phyloP scores from a whole-genome alignment of 176 grass and related monocot species.

The Carex kokanica region DNA sequence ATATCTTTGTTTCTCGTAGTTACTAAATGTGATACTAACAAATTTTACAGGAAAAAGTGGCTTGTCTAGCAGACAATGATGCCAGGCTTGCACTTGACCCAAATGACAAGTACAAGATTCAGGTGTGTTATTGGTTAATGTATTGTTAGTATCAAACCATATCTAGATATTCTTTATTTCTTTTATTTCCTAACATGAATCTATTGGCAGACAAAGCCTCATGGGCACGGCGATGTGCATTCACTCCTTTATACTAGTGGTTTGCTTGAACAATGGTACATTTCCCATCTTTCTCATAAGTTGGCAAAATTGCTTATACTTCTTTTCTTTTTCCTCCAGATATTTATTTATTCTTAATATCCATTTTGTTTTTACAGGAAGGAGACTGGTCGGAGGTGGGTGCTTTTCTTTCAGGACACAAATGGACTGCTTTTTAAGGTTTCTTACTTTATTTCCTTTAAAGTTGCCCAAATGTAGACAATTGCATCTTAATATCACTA shows the following conservation, averaged over 20 bases:
- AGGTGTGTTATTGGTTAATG: constrained; percentile 42
- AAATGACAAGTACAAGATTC: constrained; percentile 95
- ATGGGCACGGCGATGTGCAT: constrained; percentile 98
- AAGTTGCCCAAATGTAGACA: constrained; percentile 8
- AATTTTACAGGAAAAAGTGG: constrained; percentile 79
- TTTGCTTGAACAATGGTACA: constrained; percentile 76
- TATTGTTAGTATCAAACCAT: not conserved
- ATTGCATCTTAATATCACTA: not conserved
- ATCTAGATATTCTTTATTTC: not conserved
- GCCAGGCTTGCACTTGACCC: constrained; percentile 86
- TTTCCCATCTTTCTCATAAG: constrained; percentile 27
- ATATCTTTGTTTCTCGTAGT: not conserved
- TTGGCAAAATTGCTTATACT: constrained; percentile 1
- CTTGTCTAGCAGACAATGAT: constrained; percentile 84
- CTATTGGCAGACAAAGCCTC: constrained; percentile 83
- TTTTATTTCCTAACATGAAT: constrained; percentile 12
- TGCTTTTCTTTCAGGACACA: constrained; percentile 97
- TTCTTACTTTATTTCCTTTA: constrained; percentile 23
- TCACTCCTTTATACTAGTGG: constrained; percentile 94
- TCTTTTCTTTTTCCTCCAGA: not conserved
- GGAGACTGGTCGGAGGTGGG: constrained; percentile 57
- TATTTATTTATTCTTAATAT: constrained; percentile 1
- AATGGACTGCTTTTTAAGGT: constrained; percentile 98
- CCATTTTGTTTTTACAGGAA: constrained; percentile 52
- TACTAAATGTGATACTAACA: constrained; percentile 10